Percentiles rank a stretch among this genome's conserved stretches.
These are phyloP conservation scores for Cardamine resedifolia DNA, from an alignment of 345 rosid genomes.

Conservation along the genomic window DNA sequence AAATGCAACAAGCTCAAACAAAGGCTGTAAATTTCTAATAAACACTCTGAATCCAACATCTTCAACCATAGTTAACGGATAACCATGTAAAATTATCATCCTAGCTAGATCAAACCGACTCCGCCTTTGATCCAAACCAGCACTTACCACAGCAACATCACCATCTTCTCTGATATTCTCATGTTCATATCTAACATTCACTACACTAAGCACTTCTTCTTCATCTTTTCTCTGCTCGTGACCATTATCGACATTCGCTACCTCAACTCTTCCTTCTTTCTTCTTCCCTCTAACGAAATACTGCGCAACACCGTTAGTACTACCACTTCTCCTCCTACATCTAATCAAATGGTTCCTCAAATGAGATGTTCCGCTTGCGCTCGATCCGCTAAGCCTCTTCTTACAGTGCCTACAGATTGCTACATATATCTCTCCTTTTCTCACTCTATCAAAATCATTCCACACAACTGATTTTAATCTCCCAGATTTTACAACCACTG, in stretches of 20 bases:
- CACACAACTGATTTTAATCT: constrained; percentile 82
- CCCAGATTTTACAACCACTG: constrained; percentile 66
- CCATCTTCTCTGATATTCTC: constrained; percentile 42
- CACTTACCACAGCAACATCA: constrained; percentile 10
- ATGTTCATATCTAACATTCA: constrained; percentile 55
- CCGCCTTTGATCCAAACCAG: constrained; percentile 63
- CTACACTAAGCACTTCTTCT: constrained; percentile 41
- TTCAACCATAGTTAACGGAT: constrained; percentile 76
- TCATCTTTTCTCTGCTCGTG: constrained; percentile 54
- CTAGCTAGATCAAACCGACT: constrained; percentile 72
- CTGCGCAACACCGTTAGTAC: constrained; percentile 31
- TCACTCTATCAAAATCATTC: constrained; percentile 83
- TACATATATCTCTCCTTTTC: constrained; percentile 61
- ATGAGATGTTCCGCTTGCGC: constrained; percentile 85
- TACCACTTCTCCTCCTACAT: constrained; percentile 53
- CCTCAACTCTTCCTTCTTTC: constrained; percentile 46
- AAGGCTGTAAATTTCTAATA: constrained; percentile 66
- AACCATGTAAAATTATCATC: constrained; percentile 78
- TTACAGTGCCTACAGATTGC: constrained; percentile 87
- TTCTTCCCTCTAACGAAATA: constrained; percentile 56
- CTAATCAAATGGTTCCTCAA: constrained; percentile 77
- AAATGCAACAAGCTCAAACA: constrained; percentile 59
- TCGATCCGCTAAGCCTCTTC: constrained; percentile 76
- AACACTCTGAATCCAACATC: constrained; percentile 70
- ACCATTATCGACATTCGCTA: constrained; percentile 18